phyloP scores from a whole-genome alignment of 257 asterid genomes.

The Eustoma russellianum region DNA sequence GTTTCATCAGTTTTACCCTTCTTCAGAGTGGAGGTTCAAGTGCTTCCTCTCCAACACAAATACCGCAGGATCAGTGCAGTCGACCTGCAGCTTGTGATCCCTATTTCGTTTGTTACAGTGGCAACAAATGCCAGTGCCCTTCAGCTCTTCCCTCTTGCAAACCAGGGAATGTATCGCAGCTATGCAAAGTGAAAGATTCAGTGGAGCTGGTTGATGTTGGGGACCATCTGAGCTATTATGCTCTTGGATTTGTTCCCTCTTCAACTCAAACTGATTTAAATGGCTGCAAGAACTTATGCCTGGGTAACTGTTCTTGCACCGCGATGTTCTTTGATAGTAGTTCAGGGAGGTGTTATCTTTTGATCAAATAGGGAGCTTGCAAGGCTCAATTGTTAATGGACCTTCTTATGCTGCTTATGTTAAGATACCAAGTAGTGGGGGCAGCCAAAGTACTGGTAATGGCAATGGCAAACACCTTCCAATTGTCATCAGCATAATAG shows the following conservation, averaged over 20 bases:
- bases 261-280: slow-evolving; percentile 42
- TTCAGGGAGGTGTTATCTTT: slow-evolving; percentile 60
- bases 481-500: slow-evolving; percentile 38
- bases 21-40: slow-evolving; percentile 34
- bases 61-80: slow-evolving; percentile 66
- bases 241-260: slow-evolving; percentile 49
- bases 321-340: slow-evolving; percentile 57
- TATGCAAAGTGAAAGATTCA: slow-evolving; percentile 23
- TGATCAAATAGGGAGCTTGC: slow-evolving; percentile 56
- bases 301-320: slow-evolving; percentile 57
- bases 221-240: slow-evolving; percentile 45
- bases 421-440: slow-evolving; percentile 25
- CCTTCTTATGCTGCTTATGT: slow-evolving; percentile 29
- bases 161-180: slow-evolving; percentile 28
- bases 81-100: slow-evolving; percentile 82
- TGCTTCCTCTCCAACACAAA: slow-evolving; percentile 30
- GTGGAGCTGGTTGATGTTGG: slow-evolving; percentile 58
- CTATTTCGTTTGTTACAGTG: slow-evolving; percentile 44
- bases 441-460: slow-evolving; percentile 11
- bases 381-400: slow-evolving; percentile 22
- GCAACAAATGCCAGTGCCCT: slow-evolving; percentile 67
- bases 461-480: slow-evolving; percentile 26
- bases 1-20: slow-evolving; percentile 43
- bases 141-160: slow-evolving; percentile 52
- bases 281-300: slow-evolving; percentile 64